Evolutionary conservation across 2,329 filamentous ascomycete genomes (phyloP).

Genomic region (Paraphoma chrysanthemicola): DNA sequence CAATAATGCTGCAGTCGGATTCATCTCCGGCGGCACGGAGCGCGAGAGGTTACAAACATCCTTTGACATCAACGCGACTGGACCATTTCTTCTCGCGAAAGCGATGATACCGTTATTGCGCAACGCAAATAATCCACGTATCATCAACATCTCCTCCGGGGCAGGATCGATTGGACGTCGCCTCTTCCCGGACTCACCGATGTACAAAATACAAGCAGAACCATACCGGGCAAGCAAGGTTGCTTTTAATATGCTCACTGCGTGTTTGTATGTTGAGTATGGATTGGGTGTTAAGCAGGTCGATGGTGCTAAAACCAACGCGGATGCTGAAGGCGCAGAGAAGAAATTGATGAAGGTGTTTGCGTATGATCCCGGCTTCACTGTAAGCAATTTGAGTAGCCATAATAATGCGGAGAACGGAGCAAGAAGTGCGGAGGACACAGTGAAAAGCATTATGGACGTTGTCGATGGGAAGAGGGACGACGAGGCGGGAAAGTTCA

Average conservation of each 20-base stretch:
- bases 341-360: conserved; percentile 44
- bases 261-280: conserved; percentile 40
- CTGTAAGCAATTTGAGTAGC: conserved; percentile 39
- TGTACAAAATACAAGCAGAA: conserved; percentile 33
- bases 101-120: conserved; percentile 24
- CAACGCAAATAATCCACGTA: conserved; percentile 27
- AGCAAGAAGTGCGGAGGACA: conserved; percentile 43
- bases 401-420: conserved; percentile 46
- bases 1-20: conserved; percentile 48
- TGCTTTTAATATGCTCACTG: conserved; percentile 50
- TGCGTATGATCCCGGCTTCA: conserved; percentile 50
- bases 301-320: conserved; percentile 5
- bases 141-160: conserved; percentile 47
- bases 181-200: conserved; percentile 29
- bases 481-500: conserved; percentile 38
- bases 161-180: conserved; percentile 42
- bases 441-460: conserved; percentile 43
- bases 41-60: conserved; percentile 32
- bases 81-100: conserved; percentile 33
- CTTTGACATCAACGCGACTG: conserved; percentile 40
- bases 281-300: conserved; percentile 19
- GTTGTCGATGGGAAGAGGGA: conserved; percentile 49
- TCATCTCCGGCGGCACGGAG: conserved; percentile 19
- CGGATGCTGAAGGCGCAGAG: conserved; percentile 7
- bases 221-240: conserved; percentile 49